These are phyloP conservation scores for Mitragyna speciosa DNA, from an alignment of 257 asterid species.

Conservation along the genomic window DNA sequence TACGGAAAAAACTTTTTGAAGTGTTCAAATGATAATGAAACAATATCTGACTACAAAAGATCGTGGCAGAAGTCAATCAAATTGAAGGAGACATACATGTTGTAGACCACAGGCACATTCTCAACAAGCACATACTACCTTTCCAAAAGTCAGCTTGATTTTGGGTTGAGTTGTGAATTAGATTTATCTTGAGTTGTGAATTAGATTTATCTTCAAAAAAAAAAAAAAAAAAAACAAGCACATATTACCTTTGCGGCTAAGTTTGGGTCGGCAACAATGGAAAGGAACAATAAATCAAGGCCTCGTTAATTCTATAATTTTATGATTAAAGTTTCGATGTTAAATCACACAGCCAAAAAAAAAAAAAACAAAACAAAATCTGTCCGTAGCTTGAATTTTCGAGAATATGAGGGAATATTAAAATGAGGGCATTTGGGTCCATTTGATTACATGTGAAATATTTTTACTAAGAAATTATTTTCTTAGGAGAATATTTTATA, in stretches of 20 bases:
- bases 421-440: background rate
- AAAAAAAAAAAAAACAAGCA: no score
- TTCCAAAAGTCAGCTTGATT: no score
- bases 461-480: no score
- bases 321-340: background rate
- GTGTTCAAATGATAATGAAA: conserved; percentile 1
- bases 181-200: no score
- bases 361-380: no score
- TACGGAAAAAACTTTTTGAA: background rate
- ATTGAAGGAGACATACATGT: background rate
- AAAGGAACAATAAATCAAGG: background rate
- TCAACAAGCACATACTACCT: background rate
- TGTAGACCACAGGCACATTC: background rate
- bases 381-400: background rate
- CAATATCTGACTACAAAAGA: background rate
- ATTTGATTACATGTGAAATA: no score
- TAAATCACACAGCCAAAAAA: background rate
- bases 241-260: background rate
- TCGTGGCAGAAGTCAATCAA: background rate
- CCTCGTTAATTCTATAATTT: background rate
- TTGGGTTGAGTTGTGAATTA: no score
- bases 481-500: no score
- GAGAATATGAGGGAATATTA: background rate
- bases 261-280: background rate
- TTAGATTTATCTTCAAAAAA: no score